Evolutionary conservation across 108 stramenopile genomes (phyloP), one percentile per base, ranked within the genome.

Genomic region (Nitzschia sp.): DNA sequence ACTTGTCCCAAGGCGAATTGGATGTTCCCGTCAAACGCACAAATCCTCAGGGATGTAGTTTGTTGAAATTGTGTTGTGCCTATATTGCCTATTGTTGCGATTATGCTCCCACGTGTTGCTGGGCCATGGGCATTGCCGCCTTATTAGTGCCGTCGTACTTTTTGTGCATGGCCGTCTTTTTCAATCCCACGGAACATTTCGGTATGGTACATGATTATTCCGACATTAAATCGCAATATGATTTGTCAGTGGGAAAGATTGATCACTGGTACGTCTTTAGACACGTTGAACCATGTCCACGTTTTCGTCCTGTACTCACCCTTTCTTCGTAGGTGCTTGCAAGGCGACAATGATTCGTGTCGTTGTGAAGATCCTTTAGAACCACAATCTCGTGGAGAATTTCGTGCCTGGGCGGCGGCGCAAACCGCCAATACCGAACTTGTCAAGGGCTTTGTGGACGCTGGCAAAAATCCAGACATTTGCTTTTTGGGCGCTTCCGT

Each of bases 401-500:
- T 74, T 56, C 69, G 72, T 13, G 59, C 65, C 18, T 92, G 91
- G 91, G 76, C 61, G 28, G 69, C 71, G 27, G 80, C 88, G 0
- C 83, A 87, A 46, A 78, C 75, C 32, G 81, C 66, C 18, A 92
- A 92, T 51, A 66, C 64, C 19, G 17, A 71, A 34, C 5, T 30
- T 23, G 54, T 80, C 3, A 24, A 38, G 31, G 29, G 47, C 8
- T 19, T 62, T 36, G 59, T 75, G n/a, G 63, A 64, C 11, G 26
- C 53, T 18, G 60, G 51, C 26, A 31, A 38, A 9, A 68, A 15
- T 18, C 72, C 75, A 25, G 92, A 93, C 75, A 83, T 94, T 53
- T 90, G 85, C 5, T 90, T 94, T 78, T 45, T 94, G 42, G 93
- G 93, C 0, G 88, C 87, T 65, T 85, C 84, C 42, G 70, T 90